Percentiles rank a stretch among this genome's conserved stretches.
Conservation (phyloP, 1,139 yeast species). For the Candida mesenterica region DNA sequence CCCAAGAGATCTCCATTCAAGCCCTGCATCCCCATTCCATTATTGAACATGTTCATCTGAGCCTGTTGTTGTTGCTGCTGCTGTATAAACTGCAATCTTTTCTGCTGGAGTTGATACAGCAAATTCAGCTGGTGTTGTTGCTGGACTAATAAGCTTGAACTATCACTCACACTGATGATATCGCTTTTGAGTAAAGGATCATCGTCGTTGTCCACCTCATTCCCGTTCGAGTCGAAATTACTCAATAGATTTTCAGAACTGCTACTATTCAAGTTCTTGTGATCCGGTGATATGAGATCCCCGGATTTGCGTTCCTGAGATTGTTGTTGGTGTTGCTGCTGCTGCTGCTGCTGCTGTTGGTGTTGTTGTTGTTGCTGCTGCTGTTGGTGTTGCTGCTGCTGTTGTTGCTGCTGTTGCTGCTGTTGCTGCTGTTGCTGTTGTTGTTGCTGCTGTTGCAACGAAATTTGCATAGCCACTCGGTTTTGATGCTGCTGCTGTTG, state of each 20-base stretch:
- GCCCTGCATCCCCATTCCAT: neutral
- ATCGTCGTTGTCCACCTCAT: conserved; percentile 6
- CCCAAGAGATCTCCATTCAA: conserved; percentile 1
- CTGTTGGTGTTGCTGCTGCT: conserved; percentile 10
- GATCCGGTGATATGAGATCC: conserved; percentile 1
- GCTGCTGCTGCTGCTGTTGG: no score
- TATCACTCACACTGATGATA: conserved; percentile 6
- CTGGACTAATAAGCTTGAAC: conserved; percentile 7
- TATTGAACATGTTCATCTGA: conserved; percentile 8
- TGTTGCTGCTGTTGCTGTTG: conserved; percentile 10
- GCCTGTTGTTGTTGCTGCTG: conserved; percentile 12
- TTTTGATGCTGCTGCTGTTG: conserved; percentile 1
- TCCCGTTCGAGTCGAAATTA: neutral
- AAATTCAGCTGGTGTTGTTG: conserved; percentile 13
- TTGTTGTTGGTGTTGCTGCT: no score
- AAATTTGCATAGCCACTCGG: neutral
- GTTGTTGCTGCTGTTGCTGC: conserved; percentile 1
- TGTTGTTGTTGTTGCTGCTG: conserved; percentile 8
- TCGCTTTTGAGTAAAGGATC: conserved; percentile 6
- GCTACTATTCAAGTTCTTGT: neutral
- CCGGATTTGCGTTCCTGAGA: conserved; percentile 10
- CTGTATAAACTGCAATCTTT: conserved; percentile 16
- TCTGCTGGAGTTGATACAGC: conserved; percentile 17
- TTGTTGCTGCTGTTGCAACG: conserved; percentile 6
- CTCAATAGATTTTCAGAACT: neutral